phyloP scores from a whole-genome alignment of 1,284 basidiomycete species.

The Heterobasidion occidentale region DNA sequence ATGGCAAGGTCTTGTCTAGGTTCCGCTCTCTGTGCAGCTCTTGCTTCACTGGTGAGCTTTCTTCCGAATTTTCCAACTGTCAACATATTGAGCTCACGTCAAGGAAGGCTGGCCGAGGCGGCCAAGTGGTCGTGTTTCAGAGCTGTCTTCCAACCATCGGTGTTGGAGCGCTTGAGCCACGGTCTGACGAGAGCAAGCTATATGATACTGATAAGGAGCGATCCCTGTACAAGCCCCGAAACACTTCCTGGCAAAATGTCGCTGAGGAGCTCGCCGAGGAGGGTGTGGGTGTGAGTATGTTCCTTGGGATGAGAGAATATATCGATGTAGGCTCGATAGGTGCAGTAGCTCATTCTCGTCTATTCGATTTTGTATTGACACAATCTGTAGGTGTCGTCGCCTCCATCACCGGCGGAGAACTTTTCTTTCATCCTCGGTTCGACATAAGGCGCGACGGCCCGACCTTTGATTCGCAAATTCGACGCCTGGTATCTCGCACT shows the following conservation, averaged over 20 bases:
- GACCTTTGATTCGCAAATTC: conserved; percentile 68
- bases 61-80: conserved; percentile 6
- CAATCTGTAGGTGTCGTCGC: conserved; percentile 48
- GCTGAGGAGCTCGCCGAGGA: conserved; percentile 86
- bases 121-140: conserved; percentile 82
- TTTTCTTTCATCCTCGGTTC: conserved; percentile 92
- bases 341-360: conserved; percentile 20
- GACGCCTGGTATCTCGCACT: conserved; percentile 62
- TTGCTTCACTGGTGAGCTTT: conserved; percentile 63
- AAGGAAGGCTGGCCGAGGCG: conserved; percentile 68
- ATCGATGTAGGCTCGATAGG: conserved; percentile 89
- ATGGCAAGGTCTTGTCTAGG: conserved; percentile 66
- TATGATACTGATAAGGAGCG: conserved; percentile 90
- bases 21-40: conserved; percentile 67
- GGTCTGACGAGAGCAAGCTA: conserved; percentile 61
- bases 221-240: conserved; percentile 70
- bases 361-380: background rate
- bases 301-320: conserved; percentile 78
- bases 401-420: conserved; percentile 83
- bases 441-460: conserved; percentile 62
- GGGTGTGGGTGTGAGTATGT: conserved; percentile 88
- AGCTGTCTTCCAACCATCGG: conserved; percentile 76
- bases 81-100: conserved; percentile 1
- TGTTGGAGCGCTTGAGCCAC: conserved; percentile 52
- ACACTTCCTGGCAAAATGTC: conserved; percentile 72